Evolutionary conservation across 371 early-diverging fungal genomes (phyloP).

Genomic region (Circinella minor): DNA sequence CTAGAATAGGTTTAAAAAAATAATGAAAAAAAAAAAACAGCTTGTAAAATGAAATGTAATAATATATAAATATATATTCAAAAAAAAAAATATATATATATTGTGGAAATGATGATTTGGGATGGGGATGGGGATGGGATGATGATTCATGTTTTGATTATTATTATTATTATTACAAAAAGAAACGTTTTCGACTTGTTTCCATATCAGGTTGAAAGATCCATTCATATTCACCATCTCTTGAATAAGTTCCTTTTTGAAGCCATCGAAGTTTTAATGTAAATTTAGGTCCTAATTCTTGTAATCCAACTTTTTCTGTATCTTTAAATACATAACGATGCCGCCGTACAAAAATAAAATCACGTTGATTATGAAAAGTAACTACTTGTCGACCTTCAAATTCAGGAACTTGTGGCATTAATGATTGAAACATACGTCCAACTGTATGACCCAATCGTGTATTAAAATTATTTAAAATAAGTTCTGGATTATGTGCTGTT

Average conservation of each 20-base stretch:
- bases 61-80: background rate
- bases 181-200: slow-evolving; percentile 84
- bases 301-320: slow-evolving; percentile 88
- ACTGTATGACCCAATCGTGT: slow-evolving; percentile 97
- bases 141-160: background rate
- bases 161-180: slow-evolving; percentile 53
- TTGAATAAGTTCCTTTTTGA: slow-evolving; percentile 93
- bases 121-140: background rate
- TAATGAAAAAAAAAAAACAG: background rate
- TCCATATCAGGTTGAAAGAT: slow-evolving; percentile 89
- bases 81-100: background rate
- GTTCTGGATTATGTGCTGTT: slow-evolving; percentile 91
- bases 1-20: slow-evolving; percentile 31
- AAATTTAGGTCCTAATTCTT: slow-evolving; percentile 97
- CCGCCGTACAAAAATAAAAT: slow-evolving; percentile 98
- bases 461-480: slow-evolving; percentile 97
- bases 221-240: slow-evolving; percentile 96
- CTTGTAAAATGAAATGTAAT: background rate
- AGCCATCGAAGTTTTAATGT: slow-evolving; percentile 94
- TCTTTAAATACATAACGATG: slow-evolving; percentile 91
- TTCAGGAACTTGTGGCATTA: slow-evolving; percentile 97
- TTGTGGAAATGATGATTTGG: too few relatives aligned
- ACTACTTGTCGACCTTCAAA: slow-evolving; percentile 96
- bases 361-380: slow-evolving; percentile 99
- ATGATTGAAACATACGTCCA: slow-evolving; percentile 94